phyloP scores from a whole-genome alignment of 306 rosid genomes.

The Spatholobus suberectus region DNA sequence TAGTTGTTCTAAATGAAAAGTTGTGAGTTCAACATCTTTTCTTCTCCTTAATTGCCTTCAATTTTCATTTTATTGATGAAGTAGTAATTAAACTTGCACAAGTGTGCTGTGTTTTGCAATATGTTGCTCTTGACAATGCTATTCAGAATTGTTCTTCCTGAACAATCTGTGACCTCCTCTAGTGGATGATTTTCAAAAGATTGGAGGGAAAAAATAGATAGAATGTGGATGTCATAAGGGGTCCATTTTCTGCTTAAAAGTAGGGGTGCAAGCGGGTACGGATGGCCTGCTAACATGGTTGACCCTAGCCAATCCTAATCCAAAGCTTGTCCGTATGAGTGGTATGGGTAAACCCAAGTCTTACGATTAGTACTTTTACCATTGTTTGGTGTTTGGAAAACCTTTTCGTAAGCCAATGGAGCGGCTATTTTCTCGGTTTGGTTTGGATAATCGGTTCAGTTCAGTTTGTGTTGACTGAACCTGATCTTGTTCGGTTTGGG shows the following conservation, averaged over 20 bases:
- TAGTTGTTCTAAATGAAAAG: slow-evolving; percentile 67
- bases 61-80: slow-evolving; percentile 12
- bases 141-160: slow-evolving; percentile 8
- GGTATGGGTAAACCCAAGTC: no score
- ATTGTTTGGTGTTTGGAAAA: no score
- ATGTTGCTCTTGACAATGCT: neutral
- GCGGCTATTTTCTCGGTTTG: no score
- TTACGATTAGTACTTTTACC: no score
- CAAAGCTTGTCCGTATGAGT: no score
- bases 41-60: slow-evolving; percentile 23
- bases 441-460: no score
- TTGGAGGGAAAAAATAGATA: neutral
- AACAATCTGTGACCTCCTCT: slow-evolving; percentile 2
- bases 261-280: neutral
- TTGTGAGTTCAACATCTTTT: slow-evolving; percentile 54
- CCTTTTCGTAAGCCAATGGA: no score
- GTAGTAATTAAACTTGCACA: neutral
- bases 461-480: no score
- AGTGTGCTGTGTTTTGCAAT: neutral
- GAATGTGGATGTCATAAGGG: neutral
- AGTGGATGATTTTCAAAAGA: neutral
- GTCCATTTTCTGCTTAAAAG: slow-evolving; percentile 3
- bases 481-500: no score
- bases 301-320: no score
- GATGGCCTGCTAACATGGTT: no score